A percentile compares a stretch with the other conserved stretches of the same genome.
phyloP scores from a whole-genome alignment of 2,329 filamentous ascomycete genomes.

The Sclerotinia nivalis region DNA sequence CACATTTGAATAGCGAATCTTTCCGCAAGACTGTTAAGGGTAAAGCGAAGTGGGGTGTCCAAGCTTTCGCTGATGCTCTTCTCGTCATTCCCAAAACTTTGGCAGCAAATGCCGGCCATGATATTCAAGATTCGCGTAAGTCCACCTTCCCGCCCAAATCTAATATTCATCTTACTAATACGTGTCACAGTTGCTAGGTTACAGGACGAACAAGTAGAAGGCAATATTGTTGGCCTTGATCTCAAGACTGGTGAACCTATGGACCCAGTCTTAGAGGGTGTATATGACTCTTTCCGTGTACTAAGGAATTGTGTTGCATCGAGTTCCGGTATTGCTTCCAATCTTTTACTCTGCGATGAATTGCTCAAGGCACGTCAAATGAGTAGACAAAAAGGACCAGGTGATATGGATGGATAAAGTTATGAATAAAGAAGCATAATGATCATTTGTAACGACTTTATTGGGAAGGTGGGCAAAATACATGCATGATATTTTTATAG shows the following conservation, averaged over 20 bases:
- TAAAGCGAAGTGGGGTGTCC: slow-evolving; percentile 95
- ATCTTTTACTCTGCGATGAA: slow-evolving; percentile 93
- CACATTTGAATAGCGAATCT: slow-evolving; percentile 80
- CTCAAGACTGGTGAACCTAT: slow-evolving; percentile 86
- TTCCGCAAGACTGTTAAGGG: slow-evolving; percentile 93
- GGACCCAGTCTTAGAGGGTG: slow-evolving; percentile 89
- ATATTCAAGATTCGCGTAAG: slow-evolving; percentile 92
- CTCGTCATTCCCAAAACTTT: slow-evolving; percentile 96
- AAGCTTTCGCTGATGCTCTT: slow-evolving; percentile 91
- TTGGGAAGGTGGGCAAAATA: neutral
- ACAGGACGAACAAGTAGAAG: slow-evolving; percentile 82
- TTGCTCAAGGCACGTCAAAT: slow-evolving; percentile 97
- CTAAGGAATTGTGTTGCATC: slow-evolving; percentile 91
- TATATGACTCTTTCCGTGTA: slow-evolving; percentile 96
- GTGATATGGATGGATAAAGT: slow-evolving; percentile 59
- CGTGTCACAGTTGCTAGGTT: slow-evolving; percentile 69
- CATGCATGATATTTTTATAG: slow-evolving; percentile 9
- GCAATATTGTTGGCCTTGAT: slow-evolving; percentile 83
- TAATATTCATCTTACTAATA: slow-evolving; percentile 28
- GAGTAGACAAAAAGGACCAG: slow-evolving; percentile 65
- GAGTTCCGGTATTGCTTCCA: slow-evolving; percentile 91
- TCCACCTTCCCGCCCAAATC: slow-evolving; percentile 35
- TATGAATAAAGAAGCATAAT: slow-evolving; percentile 20
- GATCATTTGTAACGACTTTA: slow-evolving; percentile 20
- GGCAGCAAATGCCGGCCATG: slow-evolving; percentile 92